These are phyloP conservation scores for Sporothrix globosa DNA, from an alignment of 2,329 filamentous ascomycete species.

Conservation along the genomic window DNA sequence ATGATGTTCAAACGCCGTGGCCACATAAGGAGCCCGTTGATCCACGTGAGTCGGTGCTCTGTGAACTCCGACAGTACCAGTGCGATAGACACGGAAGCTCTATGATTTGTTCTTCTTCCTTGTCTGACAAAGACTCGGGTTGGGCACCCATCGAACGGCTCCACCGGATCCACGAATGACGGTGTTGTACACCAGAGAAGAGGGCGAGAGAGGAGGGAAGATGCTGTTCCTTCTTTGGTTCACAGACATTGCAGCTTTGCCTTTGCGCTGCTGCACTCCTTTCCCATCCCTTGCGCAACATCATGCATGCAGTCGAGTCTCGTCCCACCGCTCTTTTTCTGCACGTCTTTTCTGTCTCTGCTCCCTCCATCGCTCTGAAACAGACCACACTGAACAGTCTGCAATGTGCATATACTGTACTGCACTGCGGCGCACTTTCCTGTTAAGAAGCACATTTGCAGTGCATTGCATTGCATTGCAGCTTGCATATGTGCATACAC, in stretches of 20 bases:
- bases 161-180: not conserved
- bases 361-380: not conserved
- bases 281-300: slow-evolving; percentile 13
- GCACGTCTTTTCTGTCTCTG: not conserved
- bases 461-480: slow-evolving; percentile 6
- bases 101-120: not conserved
- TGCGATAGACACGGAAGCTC: not conserved
- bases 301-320: not conserved
- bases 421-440: not conserved
- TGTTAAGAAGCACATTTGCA: not conserved
- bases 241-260: too few relatives aligned
- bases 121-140: not conserved
- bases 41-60: not conserved
- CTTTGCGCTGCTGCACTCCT: slow-evolving; percentile 1
- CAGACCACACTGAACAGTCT: too few relatives aligned
- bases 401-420: too few relatives aligned
- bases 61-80: not conserved
- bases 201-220: not conserved
- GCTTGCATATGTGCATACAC: slow-evolving; percentile 13
- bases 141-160: slow-evolving; percentile 18
- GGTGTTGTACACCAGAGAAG: slow-evolving; percentile 4
- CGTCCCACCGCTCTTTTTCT: slow-evolving; percentile 26
- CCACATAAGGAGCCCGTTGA: slow-evolving; percentile 1
- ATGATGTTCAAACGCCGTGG: not conserved
- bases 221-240: not conserved